Percentiles rank a stretch among this genome's conserved stretches.
phyloP scores from a whole-genome alignment of 192 early-diverging fungal species.

The Helicostylum pulchrum region DNA sequence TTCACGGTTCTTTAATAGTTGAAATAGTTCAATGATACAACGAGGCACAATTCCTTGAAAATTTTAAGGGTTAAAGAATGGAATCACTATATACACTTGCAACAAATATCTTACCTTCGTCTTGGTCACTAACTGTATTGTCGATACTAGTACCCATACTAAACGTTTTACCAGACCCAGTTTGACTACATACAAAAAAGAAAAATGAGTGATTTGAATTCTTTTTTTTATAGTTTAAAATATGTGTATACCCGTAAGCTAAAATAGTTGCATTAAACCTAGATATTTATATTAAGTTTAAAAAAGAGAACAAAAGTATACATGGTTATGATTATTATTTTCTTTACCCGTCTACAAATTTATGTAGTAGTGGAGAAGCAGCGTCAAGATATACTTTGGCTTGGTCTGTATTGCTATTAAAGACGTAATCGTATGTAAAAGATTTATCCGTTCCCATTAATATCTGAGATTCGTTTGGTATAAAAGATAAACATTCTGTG shows the following conservation, averaged over 20 bases:
- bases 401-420: constrained; percentile 52
- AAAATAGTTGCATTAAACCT: constrained; percentile 94
- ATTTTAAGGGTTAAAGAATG: background rate
- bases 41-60: constrained; percentile 68
- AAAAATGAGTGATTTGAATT: constrained; percentile 7
- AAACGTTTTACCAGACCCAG: constrained; percentile 90
- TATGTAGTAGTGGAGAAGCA: constrained; percentile 57
- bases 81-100: too few relatives aligned
- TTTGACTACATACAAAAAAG: constrained; percentile 56
- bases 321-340: background rate
- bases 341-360: constrained; percentile 70
- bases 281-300: background rate
- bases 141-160: constrained; percentile 86
- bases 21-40: constrained; percentile 60
- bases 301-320: background rate
- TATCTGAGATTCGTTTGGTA: constrained; percentile 61
- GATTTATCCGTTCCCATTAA: constrained; percentile 60
- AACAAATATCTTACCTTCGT: constrained; percentile 22
- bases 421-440: constrained; percentile 73
- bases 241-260: constrained; percentile 68
- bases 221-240: background rate
- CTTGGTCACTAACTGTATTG: constrained; percentile 19
- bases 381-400: constrained; percentile 54
- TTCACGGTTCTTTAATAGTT: constrained; percentile 33
- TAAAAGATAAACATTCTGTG: constrained; percentile 54